Evolutionary conservation across 208 protist species (phyloP), one percentile per base, ranked within the genome.

Genomic region (Leishmania tarentolae): DNA sequence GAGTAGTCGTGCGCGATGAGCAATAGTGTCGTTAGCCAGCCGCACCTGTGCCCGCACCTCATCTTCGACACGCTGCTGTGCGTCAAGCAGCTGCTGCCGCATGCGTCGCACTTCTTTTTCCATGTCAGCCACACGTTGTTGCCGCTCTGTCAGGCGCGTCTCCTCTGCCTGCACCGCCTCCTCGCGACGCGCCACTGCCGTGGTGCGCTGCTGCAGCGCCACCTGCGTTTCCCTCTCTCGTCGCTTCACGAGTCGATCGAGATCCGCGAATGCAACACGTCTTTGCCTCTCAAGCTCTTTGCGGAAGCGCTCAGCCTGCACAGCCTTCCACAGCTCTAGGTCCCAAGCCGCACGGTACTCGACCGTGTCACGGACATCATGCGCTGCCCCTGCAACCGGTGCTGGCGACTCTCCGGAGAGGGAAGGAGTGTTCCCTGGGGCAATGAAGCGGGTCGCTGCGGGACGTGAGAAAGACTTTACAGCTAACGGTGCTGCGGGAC

Each of bases 341-440:
- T 98, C 95, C 90, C 91, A 98, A 47, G 93, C 93, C 40, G 92
- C 92, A 21, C 83, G 83, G 84, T 98, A 98, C 87, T 98, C 95
- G 31, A 82, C 83, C 15, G 93, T 97, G 73, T 90, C 86, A 8
- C 95, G 93, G 44, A 98, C 84, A 52, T 86, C 83, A 44, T 61
- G 50, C 17, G 21, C 50, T 40, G 71, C 71, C 46, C 50, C 71
- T 44, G 21, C 71, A n/a, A 9, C 71, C 21, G 50, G 76, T 56
- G 65, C 53, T 44, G 76, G 2, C 37, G 42, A 46, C 3, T 63
- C 50, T 56, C 66, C n/a, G 9, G 44, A 31, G 19, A 68, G 31
- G 11, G 42, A 21, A 13, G 24, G 44, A 79, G 31, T 70, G 11
- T 70, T 7, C 15, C 19, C 24, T 50, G 40, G 0, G 61, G 3